These are phyloP conservation scores for Achaetomium macrosporum DNA, from an alignment of 2,329 filamentous ascomycete species.

Conservation along the genomic window DNA sequence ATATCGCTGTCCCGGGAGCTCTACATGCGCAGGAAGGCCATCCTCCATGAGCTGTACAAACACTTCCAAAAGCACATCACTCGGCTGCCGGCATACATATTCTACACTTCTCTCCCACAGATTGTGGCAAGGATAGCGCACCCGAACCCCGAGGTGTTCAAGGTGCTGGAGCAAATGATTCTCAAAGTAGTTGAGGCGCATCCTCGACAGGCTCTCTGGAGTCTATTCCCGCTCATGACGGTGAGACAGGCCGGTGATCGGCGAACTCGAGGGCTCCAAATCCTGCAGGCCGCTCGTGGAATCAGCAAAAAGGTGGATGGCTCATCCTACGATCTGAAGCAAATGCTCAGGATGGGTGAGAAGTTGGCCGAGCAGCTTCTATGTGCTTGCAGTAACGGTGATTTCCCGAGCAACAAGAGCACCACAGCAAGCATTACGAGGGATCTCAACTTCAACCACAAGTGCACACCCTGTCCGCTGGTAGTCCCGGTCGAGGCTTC, in stretches of 20 bases:
- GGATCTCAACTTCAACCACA: conserved; percentile 79
- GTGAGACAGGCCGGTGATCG: conserved; percentile 67
- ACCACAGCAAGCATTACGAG: conserved; percentile 67
- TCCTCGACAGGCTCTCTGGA: conserved; percentile 89
- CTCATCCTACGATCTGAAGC: conserved; percentile 55
- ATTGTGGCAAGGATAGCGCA: conserved; percentile 95
- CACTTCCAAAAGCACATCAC: conserved; percentile 75
- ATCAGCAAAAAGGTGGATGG: conserved; percentile 48
- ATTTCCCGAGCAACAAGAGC: conserved; percentile 62
- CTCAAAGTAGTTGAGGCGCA: conserved; percentile 79
- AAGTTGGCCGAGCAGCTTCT: conserved; percentile 78
- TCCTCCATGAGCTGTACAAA: conserved; percentile 63
- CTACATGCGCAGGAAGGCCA: conserved; percentile 52
- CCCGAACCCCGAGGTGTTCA: conserved; percentile 70
- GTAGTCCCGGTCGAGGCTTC: conserved; percentile 86
- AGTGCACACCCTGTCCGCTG: conserved; percentile 72
- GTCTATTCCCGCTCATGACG: conserved; percentile 78
- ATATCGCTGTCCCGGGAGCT: conserved; percentile 48
- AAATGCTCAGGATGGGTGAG: conserved; percentile 71
- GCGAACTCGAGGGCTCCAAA: conserved; percentile 44
- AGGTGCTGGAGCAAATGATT: conserved; percentile 72
- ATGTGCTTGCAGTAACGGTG: conserved; percentile 69
- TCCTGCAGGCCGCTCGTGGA: conserved; percentile 45
- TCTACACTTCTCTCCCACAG: conserved; percentile 80
- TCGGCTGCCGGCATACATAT: conserved; percentile 67